phyloP scores from a whole-genome alignment of 306 rosid genomes.

The apple (Malus domestica) region ASM211411v1 NC_041796.1:26202001-26202500 shows the following conservation, averaged over 20 bases:
- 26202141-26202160: constrained; percentile 86
- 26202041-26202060: neutral
- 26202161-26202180: constrained; percentile 90
- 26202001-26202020: neutral
- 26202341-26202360: neutral
- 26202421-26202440: neutral
- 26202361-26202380: neutral
- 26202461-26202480: neutral
- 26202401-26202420: neutral
- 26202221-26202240: constrained; percentile 82
- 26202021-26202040: neutral
- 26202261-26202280: constrained; percentile 98
- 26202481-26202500: neutral
- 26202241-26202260: constrained; percentile 90
- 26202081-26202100: neutral
- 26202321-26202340: neutral
- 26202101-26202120: neutral
- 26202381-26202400: neutral
- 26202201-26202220: constrained; percentile 82
- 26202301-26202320: constrained; percentile 27
- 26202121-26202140: constrained; percentile 17
- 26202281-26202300: constrained; percentile 65
- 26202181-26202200: constrained; percentile 98
- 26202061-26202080: neutral
- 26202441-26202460: neutral